A percentile compares a stretch with the other conserved stretches of the same genome.
Conservation (phyloP, 192 early-diverging fungal genomes). For the Linnemannia schmuckeri region DNA sequence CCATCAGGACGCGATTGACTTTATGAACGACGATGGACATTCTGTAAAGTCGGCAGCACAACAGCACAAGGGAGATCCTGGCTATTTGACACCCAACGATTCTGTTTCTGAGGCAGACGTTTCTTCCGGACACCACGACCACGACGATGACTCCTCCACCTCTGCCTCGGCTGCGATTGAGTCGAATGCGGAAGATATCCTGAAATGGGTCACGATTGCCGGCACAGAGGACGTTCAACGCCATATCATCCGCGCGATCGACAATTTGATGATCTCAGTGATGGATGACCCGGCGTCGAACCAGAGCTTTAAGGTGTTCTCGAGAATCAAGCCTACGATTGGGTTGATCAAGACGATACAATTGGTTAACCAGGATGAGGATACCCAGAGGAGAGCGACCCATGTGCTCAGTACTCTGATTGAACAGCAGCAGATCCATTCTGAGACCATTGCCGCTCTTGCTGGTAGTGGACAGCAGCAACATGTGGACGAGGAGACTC, state of each 20-base stretch:
- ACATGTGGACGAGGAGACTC: not conserved
- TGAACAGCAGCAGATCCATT: slow-evolving; percentile 46
- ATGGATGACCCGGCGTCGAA: slow-evolving; percentile 32
- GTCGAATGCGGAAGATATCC: not conserved
- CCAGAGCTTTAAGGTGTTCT: slow-evolving; percentile 50
- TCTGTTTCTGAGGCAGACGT: slow-evolving; percentile 19
- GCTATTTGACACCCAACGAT: slow-evolving; percentile 23
- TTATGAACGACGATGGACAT: slow-evolving; percentile 43
- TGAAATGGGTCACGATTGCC: slow-evolving; percentile 51
- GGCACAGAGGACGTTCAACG: slow-evolving; percentile 63
- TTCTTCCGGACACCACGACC: not conserved
- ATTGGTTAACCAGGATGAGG: slow-evolving; percentile 52
- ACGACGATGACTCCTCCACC: not conserved
- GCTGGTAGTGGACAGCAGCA: not conserved
- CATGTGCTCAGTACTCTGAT: slow-evolving; percentile 53
- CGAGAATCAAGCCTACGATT: slow-evolving; percentile 40
- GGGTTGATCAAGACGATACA: slow-evolving; percentile 58
- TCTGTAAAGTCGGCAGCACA: not conserved
- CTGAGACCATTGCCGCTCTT: slow-evolving; percentile 14
- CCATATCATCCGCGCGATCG: slow-evolving; percentile 68
- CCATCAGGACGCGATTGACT: slow-evolving; percentile 38
- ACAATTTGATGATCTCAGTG: slow-evolving; percentile 62
- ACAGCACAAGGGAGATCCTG: not conserved
- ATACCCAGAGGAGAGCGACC: slow-evolving; percentile 53
- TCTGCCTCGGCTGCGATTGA: not conserved